Base-by-base conservation (phyloP, 257 asterid species). In the Rauvolfia tetraphylla region DNA sequence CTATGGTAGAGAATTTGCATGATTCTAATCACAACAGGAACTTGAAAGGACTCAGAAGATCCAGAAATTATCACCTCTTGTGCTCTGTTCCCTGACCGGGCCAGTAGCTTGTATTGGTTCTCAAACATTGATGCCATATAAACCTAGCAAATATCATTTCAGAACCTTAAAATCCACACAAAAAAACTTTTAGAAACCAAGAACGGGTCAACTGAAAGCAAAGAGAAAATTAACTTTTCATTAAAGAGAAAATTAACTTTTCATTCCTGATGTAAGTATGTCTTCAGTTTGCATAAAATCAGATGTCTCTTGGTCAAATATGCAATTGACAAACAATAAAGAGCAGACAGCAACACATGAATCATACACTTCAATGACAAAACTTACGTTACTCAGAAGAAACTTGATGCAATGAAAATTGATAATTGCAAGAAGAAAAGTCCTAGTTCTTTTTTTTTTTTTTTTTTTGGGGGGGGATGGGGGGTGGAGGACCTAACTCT, bases 51-150 rank as follows among this genome's bases (percentile, higher is more conserved):
- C 10, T 27, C 70, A 72, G 33, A 53, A 27, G 67, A 81, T 70
- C 57, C 2, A 31, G 36, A 53, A 74, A 46, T 75, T 62, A 74
- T 77, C 78, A 91, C 98, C 95, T 92, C 97, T 72, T 95, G 98
- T 61, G 90, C 92, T 84, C 85, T 82, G 75, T 95, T 95, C 80
- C 93, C 98, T 29, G 98, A 90, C 74, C 98, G 95, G 78, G 98
- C 98, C 44, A 95, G 98, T 75, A 95, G 78, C 84, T 92, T 95
- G 92, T 95, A 95, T 82, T 91, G 98, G 79, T 90, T 85, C 77
- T 92, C 95, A 31, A 86, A 85, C 91, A 88, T 87, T 72, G 96
- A 85, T 61, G 97, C 92, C 98, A 95, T 87, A 66, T 92, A 95
- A 66, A 95, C 98, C 98, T 95, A 83, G 72, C 75, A 49, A 73